Evolutionary conservation across 495 filamentous ascomycete genomes (phyloP).

Genomic region (Aspergillus leporis): DNA sequence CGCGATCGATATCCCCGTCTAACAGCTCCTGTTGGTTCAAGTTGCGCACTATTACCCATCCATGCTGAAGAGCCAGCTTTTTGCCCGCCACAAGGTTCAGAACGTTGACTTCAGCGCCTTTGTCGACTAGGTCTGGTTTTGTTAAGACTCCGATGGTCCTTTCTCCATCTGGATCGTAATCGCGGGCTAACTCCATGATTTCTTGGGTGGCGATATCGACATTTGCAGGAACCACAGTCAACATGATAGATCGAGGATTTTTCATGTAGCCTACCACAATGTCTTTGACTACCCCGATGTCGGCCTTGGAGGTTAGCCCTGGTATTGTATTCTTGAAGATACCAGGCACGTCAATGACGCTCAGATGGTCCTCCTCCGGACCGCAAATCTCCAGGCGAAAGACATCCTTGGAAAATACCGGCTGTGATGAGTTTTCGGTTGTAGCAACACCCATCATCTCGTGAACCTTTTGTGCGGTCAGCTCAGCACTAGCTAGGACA

Average conservation of each 20-base stretch:
- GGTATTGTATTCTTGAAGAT: constrained; percentile 58
- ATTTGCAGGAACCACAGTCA: constrained; percentile 62
- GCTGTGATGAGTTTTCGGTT: constrained; percentile 9
- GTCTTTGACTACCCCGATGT: constrained; percentile 49
- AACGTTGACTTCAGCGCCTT: constrained; percentile 40
- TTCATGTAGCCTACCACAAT: constrained; percentile 58
- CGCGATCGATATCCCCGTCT: constrained; percentile 14
- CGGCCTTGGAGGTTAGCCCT: constrained; percentile 48
- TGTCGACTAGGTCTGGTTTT: constrained; percentile 61
- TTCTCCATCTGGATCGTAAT: constrained; percentile 47
- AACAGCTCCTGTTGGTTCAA: constrained; percentile 35
- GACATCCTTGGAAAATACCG: constrained; percentile 57
- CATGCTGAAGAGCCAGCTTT: constrained; percentile 44
- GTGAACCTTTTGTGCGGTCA: constrained; percentile 15
- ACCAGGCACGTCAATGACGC: constrained; percentile 63
- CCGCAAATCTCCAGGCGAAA: constrained; percentile 60
- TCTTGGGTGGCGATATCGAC: constrained; percentile 64
- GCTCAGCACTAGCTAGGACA: neutral
- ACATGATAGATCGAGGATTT: constrained; percentile 55
- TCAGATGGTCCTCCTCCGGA: constrained; percentile 57
- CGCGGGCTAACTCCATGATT: constrained; percentile 54
- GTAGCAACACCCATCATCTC: constrained; percentile 32
- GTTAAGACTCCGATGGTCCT: constrained; percentile 62
- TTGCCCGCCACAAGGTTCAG: constrained; percentile 49
- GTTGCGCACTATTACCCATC: constrained; percentile 60